Evolutionary conservation across 2,329 filamentous ascomycete species (phyloP), one percentile per base, ranked within the genome.

Genomic region (Phialocephala sp.): DNA sequence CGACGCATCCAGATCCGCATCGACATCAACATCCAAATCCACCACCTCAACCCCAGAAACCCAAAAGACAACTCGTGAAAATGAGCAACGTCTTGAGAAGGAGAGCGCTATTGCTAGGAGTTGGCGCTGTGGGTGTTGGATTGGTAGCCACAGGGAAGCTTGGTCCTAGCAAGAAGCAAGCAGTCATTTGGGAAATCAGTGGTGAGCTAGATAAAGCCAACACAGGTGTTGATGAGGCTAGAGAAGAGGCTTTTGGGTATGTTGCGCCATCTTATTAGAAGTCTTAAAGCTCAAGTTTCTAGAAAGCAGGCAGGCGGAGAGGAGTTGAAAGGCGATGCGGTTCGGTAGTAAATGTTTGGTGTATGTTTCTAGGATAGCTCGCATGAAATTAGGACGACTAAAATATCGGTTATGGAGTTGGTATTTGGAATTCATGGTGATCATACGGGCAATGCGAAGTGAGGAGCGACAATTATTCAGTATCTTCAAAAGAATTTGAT

Each of bases 201-300:
- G 57, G 37, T 4, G 62, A 64, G 57, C 32, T 64, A 37, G 62
- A 60, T 41, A 64, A 56, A 39, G 56, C 43, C 1, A 64, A 64
- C 43, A 37, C 39, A 20, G 50, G 37, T 2, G 56, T 50, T 20
- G 57, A 64, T 60, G 11, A 24, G 27, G 59, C 43, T 18, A 59
- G 56, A 55, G 64, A 65, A 43, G 43, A 14, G 18, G 54, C 57
- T 63, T 66, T 56, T 43, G 64, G 60, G 60, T 66, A 47, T 57
- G 64, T 63, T 11, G 14, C 56, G 4, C 12, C 14, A 18, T 35
- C 4, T 18, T 54, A 14, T 27, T 8, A 35, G 27, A 24, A 54
- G 18, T 15, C 24, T 32, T 8, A 35, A 24, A 54, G 50, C 50
- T 45, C 37, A 59, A 12, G 22, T 43, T 18, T 24, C 14, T 45